These are phyloP conservation scores for Jatropha multifida DNA, from an alignment of 441 rosid species.

Conservation along the genomic window DNA sequence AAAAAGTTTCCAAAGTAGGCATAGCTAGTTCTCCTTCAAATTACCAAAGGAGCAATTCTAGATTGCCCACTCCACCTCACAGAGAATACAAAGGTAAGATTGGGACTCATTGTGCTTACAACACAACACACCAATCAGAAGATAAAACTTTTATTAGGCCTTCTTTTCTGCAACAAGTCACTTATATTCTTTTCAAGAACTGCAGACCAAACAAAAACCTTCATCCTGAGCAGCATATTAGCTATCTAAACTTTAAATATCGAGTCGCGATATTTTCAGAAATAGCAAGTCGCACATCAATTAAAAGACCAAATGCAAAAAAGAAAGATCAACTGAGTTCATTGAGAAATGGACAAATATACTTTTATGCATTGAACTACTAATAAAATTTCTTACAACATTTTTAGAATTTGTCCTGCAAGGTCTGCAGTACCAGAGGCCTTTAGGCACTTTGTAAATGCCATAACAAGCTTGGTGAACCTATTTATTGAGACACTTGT, in stretches of 20 bases:
- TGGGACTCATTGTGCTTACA: background rate
- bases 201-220: background rate
- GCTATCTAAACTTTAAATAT: constrained; percentile 3
- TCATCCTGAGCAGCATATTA: background rate
- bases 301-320: too few species aligned
- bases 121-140: background rate
- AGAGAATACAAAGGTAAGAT: background rate
- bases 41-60: background rate
- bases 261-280: background rate
- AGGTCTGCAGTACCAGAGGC: constrained; percentile 52
- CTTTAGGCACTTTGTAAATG: constrained; percentile 43
- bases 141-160: background rate
- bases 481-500: constrained; percentile 25
- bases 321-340: background rate
- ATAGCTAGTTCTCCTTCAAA: background rate
- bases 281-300: background rate
- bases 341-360: background rate
- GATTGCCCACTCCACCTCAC: background rate
- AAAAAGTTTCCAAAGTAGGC: background rate
- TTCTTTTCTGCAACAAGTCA: background rate
- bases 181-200: background rate
- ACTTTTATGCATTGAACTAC: background rate
- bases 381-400: constrained; percentile 35
- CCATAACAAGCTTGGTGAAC: constrained; percentile 68
- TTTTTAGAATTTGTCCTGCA: constrained; percentile 42